phyloP scores from a whole-genome alignment of 345 rosid genomes.

The Clausena lansium region DNA sequence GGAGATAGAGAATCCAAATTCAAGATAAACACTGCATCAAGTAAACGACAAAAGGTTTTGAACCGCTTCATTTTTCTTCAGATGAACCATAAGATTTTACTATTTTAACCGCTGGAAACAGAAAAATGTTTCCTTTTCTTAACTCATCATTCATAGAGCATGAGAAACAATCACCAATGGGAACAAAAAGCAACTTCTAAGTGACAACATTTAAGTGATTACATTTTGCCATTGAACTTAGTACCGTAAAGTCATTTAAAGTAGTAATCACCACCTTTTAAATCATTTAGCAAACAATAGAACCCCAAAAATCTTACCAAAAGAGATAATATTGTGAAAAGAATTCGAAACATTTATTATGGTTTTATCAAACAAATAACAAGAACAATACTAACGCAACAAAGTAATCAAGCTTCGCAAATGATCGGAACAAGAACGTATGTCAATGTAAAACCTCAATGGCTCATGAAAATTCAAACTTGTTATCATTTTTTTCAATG shows the following conservation, averaged over 20 bases:
- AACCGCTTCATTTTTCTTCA: slow-evolving; percentile 7
- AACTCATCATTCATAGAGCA: background rate
- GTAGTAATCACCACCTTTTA: background rate
- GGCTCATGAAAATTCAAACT: background rate
- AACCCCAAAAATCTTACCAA: background rate
- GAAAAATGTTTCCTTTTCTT: background rate
- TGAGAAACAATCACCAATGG: background rate
- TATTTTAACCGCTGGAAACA: background rate
- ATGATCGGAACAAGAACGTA: background rate
- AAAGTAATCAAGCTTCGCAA: background rate
- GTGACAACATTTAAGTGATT: background rate
- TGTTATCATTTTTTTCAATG: background rate
- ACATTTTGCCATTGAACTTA: background rate
- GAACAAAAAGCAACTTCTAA: background rate
- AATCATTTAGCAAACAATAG: background rate
- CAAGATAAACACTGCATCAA: slow-evolving; percentile 11
- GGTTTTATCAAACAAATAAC: background rate
- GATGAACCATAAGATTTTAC: background rate
- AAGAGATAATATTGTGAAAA: background rate
- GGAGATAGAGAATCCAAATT: slow-evolving; percentile 2
- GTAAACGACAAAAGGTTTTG: background rate
- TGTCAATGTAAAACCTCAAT: background rate
- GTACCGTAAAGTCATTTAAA: background rate
- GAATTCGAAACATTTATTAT: background rate
- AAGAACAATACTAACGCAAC: background rate